Evolutionary conservation across 2,329 filamentous ascomycete species (phyloP).

Genomic region (Tolypocladium endophyticum): DNA sequence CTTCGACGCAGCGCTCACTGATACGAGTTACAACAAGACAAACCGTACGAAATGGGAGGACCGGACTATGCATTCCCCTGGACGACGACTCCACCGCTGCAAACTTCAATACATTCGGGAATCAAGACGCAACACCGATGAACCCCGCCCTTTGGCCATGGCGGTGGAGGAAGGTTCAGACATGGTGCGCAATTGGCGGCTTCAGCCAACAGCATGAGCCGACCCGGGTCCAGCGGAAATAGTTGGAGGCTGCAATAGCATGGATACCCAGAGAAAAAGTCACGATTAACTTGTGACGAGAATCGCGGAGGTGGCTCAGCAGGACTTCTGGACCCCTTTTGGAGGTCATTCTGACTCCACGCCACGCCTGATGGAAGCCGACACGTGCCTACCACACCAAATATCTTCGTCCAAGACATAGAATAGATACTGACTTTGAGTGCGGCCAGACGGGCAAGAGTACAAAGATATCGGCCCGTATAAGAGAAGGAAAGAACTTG

Average conservation of each 20-base stretch:
- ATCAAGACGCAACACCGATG: not conserved
- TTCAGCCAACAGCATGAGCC: not conserved
- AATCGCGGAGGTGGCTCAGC: not conserved
- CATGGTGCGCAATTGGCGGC: not conserved
- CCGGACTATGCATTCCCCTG: not conserved
- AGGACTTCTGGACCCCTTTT: not conserved
- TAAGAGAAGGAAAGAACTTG: too few species aligned
- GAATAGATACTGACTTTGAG: too few species aligned
- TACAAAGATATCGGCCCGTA: too few species aligned
- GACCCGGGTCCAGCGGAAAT: not conserved
- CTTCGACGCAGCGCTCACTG: not conserved
- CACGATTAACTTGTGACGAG: not conserved
- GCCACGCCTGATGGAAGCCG: too few species aligned
- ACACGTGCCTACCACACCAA: too few species aligned
- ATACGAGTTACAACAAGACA: not conserved
- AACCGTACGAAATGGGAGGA: not conserved
- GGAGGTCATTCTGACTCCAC: too few species aligned
- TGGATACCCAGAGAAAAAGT: not conserved
- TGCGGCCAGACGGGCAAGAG: too few species aligned
- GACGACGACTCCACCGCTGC: not conserved
- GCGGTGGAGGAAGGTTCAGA: not conserved
- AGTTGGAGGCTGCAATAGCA: not conserved
- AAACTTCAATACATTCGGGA: not conserved
- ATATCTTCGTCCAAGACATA: too few species aligned
- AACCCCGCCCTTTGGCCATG: not conserved